phyloP scores from a whole-genome alignment of 1,284 basidiomycete species.

The Fomitopsis palustris region DNA sequence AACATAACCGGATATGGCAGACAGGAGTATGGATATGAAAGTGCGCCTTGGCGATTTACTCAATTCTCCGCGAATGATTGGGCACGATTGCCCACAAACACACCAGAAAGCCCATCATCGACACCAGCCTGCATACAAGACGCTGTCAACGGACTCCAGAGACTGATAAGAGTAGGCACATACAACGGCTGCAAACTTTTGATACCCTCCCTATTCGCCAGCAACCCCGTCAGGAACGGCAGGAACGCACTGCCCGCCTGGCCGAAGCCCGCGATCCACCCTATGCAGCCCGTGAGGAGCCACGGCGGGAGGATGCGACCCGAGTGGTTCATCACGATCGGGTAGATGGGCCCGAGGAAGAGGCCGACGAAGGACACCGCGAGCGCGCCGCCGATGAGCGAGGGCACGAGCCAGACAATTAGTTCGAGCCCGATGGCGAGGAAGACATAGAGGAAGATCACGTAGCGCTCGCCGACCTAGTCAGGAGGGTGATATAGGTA shows the following conservation, averaged over 20 bases:
- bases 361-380: slow-evolving; percentile 54
- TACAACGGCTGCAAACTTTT: slow-evolving; percentile 21
- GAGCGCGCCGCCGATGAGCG: slow-evolving; percentile 49
- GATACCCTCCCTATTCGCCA: slow-evolving; percentile 43
- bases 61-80: slow-evolving; percentile 9
- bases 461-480: slow-evolving; percentile 41
- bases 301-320: slow-evolving; percentile 45
- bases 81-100: slow-evolving; percentile 21
- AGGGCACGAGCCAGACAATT: slow-evolving; percentile 58
- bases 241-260: slow-evolving; percentile 51
- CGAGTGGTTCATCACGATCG: slow-evolving; percentile 50
- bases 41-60: slow-evolving; percentile 3
- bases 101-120: slow-evolving; percentile 23
- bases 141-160: neutral
- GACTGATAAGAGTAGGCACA: neutral
- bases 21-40: too few relatives aligned
- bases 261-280: slow-evolving; percentile 55
- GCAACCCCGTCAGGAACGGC: slow-evolving; percentile 53
- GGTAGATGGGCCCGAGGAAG: slow-evolving; percentile 49
- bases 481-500: too few relatives aligned
- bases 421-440: slow-evolving; percentile 46
- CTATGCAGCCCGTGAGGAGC: slow-evolving; percentile 52
- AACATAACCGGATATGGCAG: too few relatives aligned
- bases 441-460: slow-evolving; percentile 35
- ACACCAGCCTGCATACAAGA: slow-evolving; percentile 17